Conservation (phyloP, 192 early-diverging fungal genomes). For the Irineochytrium annulatum region DNA sequence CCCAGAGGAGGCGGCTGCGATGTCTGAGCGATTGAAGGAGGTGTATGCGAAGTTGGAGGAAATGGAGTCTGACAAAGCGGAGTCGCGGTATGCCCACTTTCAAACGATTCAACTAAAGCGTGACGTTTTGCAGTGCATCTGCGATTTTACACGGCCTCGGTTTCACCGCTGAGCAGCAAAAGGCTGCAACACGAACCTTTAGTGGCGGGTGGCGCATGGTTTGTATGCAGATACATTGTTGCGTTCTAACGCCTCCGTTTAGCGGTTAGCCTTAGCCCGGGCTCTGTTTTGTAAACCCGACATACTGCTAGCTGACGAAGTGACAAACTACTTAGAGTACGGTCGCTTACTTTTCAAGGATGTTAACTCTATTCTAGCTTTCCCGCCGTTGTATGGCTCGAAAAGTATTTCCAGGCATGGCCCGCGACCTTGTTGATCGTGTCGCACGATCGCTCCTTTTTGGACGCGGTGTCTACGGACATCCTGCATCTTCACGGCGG, state of each 20-base stretch:
- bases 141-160: conserved; percentile 64
- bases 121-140: conserved; percentile 34
- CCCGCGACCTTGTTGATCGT: conserved; percentile 89
- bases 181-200: conserved; percentile 61
- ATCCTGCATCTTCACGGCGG: conserved; percentile 95
- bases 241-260: background rate
- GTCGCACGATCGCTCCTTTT: conserved; percentile 96
- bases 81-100: conserved; percentile 56
- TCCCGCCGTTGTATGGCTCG: conserved; percentile 97
- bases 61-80: conserved; percentile 97
- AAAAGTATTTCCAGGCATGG: conserved; percentile 90
- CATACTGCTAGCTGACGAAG: conserved; percentile 82
- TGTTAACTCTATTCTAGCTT: conserved; percentile 40
- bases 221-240: background rate
- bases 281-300: conserved; percentile 79
- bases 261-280: conserved; percentile 71
- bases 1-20: conserved; percentile 42
- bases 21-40: conserved; percentile 62
- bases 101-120: conserved; percentile 7
- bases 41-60: conserved; percentile 83
- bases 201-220: conserved; percentile 85
- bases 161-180: conserved; percentile 63
- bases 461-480: conserved; percentile 96
- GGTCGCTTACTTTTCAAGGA: background rate
- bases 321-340: conserved; percentile 57